Evolutionary conservation across 345 rosid genomes (phyloP).

Genomic region (Pistacia atlantica): DNA sequence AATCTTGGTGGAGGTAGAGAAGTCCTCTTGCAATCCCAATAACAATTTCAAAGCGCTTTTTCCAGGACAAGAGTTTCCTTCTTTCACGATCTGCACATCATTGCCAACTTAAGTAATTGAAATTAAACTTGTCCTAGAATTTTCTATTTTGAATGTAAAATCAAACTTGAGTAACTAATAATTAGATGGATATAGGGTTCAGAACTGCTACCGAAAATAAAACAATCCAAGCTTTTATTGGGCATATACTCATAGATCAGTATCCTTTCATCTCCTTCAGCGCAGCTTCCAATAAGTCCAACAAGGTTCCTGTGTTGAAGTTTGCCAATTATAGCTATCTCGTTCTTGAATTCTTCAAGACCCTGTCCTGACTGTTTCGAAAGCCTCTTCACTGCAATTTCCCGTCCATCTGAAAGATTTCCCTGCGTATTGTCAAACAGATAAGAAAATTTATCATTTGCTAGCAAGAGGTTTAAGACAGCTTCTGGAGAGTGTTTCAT

Average conservation of each 20-base stretch:
- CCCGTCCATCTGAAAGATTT: too few relatives aligned
- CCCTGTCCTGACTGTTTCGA: too few relatives aligned
- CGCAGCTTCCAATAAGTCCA: slow-evolving; percentile 41
- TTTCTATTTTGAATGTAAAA: background rate
- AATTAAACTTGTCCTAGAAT: background rate
- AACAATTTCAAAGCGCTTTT: slow-evolving; percentile 28
- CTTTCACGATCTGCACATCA: slow-evolving; percentile 31
- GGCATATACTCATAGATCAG: slow-evolving; percentile 40
- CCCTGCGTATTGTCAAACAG: background rate
- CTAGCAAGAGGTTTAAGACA: background rate
- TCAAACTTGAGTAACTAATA: too few relatives aligned
- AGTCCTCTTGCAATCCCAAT: slow-evolving; percentile 53
- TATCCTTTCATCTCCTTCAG: slow-evolving; percentile 36
- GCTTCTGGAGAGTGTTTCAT: background rate
- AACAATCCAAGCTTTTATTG: slow-evolving; percentile 35
- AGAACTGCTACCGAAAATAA: slow-evolving; percentile 32
- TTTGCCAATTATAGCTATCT: slow-evolving; percentile 34
- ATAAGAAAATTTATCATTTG: background rate
- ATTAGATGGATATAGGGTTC: background rate
- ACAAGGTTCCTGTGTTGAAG: slow-evolving; percentile 52
- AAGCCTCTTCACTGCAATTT: too few relatives aligned
- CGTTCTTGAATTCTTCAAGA: slow-evolving; percentile 37
- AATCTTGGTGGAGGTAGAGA: slow-evolving; percentile 55
- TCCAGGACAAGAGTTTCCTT: slow-evolving; percentile 30
- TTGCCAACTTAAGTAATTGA: background rate